phyloP scores from a whole-genome alignment of 257 asterid species.

The Salvia hispanica region DNA sequence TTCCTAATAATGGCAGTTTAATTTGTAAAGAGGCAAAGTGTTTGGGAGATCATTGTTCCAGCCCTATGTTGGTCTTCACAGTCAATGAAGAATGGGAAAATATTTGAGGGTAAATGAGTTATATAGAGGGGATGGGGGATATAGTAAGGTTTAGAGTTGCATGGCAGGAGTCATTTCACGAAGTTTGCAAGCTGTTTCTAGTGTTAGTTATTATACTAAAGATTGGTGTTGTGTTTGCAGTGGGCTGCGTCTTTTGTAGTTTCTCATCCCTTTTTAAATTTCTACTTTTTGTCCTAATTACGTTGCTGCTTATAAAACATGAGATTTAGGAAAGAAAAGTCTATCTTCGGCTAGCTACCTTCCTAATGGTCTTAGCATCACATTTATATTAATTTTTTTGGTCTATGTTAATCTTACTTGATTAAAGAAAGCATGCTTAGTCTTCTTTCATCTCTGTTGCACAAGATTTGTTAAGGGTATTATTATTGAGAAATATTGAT shows the following conservation, averaged over 20 bases:
- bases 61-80: neutral
- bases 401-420: neutral
- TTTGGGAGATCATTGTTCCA: neutral
- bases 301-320: neutral
- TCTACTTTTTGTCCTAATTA: neutral
- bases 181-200: neutral
- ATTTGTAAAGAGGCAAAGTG: neutral
- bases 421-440: slow-evolving; percentile 23
- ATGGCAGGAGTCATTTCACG: neutral
- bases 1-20: neutral
- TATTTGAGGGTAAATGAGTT: neutral
- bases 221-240: neutral
- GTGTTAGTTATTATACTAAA: neutral
- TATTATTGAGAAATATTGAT: slow-evolving; percentile 11
- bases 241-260: neutral
- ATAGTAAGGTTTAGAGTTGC: neutral
- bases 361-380: slow-evolving; percentile 15
- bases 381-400: neutral
- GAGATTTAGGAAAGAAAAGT: neutral
- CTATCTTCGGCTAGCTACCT: neutral
- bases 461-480: slow-evolving; percentile 1
- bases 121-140: neutral
- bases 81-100: neutral
- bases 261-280: neutral
- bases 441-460: slow-evolving; percentile 20